Conservation (phyloP, 371 early-diverging fungal species). For the Conidiobolus incongruus region DNA sequence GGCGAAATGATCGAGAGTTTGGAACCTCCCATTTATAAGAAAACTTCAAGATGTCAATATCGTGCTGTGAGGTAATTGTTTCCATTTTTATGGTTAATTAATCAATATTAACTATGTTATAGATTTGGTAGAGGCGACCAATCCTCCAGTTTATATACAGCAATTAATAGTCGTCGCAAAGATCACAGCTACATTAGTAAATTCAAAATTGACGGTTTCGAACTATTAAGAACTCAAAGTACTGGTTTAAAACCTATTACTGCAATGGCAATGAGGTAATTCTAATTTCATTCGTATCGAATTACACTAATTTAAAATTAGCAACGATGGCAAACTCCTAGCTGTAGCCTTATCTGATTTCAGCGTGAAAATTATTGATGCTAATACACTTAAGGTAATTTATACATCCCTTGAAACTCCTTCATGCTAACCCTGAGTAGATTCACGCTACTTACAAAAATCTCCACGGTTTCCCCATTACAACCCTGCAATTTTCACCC, state of each 20-base stretch:
- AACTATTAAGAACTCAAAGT: no score
- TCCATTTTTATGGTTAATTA: no score
- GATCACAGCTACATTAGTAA: background rate
- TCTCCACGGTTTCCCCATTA: conserved; percentile 2
- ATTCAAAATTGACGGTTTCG: background rate
- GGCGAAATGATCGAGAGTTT: background rate
- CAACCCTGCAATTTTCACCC: background rate
- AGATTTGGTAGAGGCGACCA: background rate
- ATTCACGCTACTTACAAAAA: background rate
- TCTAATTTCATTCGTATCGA: background rate
- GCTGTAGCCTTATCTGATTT: background rate
- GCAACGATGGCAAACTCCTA: background rate
- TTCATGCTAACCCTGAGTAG: background rate
- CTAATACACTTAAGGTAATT: background rate
- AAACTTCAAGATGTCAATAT: background rate
- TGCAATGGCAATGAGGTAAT: background rate
- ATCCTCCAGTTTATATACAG: background rate
- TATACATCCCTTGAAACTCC: background rate
- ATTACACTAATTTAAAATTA: background rate
- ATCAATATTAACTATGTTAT: no score
- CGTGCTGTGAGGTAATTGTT: no score
- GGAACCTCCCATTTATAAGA: background rate
- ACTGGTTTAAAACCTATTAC: background rate
- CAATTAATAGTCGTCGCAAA: background rate
- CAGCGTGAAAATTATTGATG: background rate